Evolutionary conservation across 345 rosid species (phyloP), one percentile per base, ranked within the genome.

Genomic region (Brassica napus): DNA sequence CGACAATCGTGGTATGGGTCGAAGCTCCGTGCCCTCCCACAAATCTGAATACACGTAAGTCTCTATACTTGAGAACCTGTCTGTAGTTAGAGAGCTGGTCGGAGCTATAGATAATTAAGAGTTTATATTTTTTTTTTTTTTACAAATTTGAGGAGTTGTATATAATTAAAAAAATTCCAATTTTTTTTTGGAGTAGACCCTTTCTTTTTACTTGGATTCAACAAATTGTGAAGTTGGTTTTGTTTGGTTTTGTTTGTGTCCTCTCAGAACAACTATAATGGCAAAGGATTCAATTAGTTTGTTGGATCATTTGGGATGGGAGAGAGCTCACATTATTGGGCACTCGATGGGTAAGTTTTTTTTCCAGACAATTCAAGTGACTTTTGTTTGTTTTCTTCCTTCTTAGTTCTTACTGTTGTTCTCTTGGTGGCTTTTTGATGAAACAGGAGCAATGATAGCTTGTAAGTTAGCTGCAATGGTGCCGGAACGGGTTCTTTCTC

Each of bases 1-100:
- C 66, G 99, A 95, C 65, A 95, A 95, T 80, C 99, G 99, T 30
- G 99, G 99, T n/a, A 79, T 95, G 87, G 99, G 99, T 69, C 86
- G 87, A 81, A 95, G 98, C 87, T 90, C 92, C 60, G 65, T 93
- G 0, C 99, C 99, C 66, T 84, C 83, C 52, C 82, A 79, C 30
- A 90, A 84, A 76, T 81, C 90, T 9, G 74, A 88, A 4, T 95
- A 95, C 59, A 85, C 97, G 99, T 95, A 80, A 88, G 97, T 86
- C 69, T 60, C 58, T 1, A 2, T 12, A 55, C 1, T 71, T 71
- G 15, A 23, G 64, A 71, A 35, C 65, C 24, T 34, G 44, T 26
- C 30, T 26, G 30, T 26, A 26, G 30, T 26, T 26, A 26, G 30
- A 26, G 30, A 26, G 30, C 30, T 26, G 30, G 30, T 26, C 30